Evolutionary conservation across 2,329 filamentous ascomycete species (phyloP).

Genomic region (Exophiala aquamarina): DNA sequence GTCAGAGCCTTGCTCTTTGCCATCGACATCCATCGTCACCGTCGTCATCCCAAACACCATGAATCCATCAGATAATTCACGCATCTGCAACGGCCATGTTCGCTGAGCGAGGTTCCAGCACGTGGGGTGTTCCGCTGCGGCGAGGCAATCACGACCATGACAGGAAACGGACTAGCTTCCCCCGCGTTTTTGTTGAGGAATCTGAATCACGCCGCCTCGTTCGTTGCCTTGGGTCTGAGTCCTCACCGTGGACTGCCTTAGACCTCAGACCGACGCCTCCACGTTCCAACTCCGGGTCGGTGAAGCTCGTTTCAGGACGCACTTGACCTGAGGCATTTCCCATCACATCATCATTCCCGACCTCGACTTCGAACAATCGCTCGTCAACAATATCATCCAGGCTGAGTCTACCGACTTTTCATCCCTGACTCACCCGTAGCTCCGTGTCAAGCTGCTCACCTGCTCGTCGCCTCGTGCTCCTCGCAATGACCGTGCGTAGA

Average conservation of each 20-base stretch:
- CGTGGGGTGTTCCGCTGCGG: not conserved
- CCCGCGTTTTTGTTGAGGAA: slow-evolving; percentile 17
- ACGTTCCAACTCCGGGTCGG: not conserved
- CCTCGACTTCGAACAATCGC: too few species aligned
- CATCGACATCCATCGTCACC: not conserved
- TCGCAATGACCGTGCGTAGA: slow-evolving; percentile 21
- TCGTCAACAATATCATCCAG: too few species aligned
- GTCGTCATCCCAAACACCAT: not conserved
- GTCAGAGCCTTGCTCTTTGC: slow-evolving; percentile 4
- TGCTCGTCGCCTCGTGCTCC: not conserved
- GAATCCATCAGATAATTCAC: not conserved
- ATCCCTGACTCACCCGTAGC: too few species aligned
- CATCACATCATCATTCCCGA: too few species aligned
- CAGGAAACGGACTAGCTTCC: slow-evolving; percentile 14
- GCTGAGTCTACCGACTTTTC: too few species aligned
- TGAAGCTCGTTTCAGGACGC: too few species aligned
- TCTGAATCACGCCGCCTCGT: too few species aligned
- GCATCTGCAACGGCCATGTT: slow-evolving; percentile 5
- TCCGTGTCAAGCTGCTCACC: not conserved
- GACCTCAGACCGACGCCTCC: too few species aligned
- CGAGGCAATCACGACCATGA: not conserved
- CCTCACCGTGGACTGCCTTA: too few species aligned
- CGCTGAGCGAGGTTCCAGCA: not conserved
- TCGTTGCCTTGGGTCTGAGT: too few species aligned
- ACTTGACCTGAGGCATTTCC: too few species aligned